phyloP scores from a whole-genome alignment of 2,329 filamentous ascomycete genomes.

The Neonectria hederae region DNA sequence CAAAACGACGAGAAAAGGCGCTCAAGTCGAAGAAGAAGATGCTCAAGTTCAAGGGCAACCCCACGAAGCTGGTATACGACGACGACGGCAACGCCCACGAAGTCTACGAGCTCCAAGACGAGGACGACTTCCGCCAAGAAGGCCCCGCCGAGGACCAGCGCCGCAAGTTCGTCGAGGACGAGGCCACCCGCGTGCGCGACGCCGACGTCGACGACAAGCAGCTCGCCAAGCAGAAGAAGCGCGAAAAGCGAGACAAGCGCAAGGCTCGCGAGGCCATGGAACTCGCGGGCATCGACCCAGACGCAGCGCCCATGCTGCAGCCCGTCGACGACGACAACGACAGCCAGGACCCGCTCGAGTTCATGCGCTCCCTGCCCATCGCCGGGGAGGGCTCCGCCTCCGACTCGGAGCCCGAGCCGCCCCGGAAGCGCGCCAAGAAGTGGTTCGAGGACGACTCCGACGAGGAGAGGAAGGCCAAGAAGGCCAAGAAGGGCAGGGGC shows the following conservation, averaged over 20 bases:
- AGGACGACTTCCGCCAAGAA: conserved; percentile 79
- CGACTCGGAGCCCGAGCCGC: conserved; percentile 54
- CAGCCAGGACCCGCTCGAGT: conserved; percentile 55
- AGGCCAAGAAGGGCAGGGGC: conserved; percentile 55
- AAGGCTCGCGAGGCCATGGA: conserved; percentile 70
- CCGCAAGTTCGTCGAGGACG: conserved; percentile 78
- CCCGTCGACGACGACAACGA: conserved; percentile 39
- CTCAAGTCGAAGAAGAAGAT: conserved; percentile 94
- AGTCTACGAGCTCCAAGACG: conserved; percentile 87
- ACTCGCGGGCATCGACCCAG: conserved; percentile 40
- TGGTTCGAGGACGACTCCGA: conserved; percentile 81
- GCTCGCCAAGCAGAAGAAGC: conserved; percentile 78
- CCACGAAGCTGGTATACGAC: conserved; percentile 88
- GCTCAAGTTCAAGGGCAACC: conserved; percentile 87
- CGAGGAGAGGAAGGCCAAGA: conserved; percentile 51
- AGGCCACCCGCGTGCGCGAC: conserved; percentile 74
- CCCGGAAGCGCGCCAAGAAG: conserved; percentile 73
- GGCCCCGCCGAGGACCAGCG: conserved; percentile 82
- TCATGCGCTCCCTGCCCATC: conserved; percentile 67
- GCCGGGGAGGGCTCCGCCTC: conserved; percentile 49
- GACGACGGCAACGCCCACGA: conserved; percentile 88
- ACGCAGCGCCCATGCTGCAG: conserved; percentile 47
- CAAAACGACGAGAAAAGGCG: conserved; percentile 94
- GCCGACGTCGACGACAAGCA: conserved; percentile 88
- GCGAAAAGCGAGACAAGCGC: conserved; percentile 78